Evolutionary conservation across 1,139 yeast genomes (phyloP), one percentile per base, ranked within the genome.

Genomic region (Pneumocystis murina): DNA sequence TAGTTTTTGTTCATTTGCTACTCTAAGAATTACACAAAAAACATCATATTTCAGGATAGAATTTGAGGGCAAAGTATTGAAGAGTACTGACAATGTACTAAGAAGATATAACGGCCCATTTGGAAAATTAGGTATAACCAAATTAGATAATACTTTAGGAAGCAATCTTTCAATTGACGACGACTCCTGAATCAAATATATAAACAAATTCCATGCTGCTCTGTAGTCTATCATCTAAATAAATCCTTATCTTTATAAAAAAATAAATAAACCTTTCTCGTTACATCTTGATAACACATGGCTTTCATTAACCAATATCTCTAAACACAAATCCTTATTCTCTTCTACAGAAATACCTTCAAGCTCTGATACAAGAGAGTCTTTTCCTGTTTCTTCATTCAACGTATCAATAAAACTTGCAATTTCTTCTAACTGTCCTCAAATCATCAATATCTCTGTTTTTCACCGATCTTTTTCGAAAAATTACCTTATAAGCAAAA

Each of bases 191-290:
- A 76, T 70, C 62, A 77, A 68, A 62, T 75, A 74, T 61, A 78
- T 67, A 38, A 76, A 70, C 61, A 77, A 70, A 69, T 77, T 77
- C 70, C 74, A 76, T 24, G 75, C 75, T 10, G 78, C 68, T 70
- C 78, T 80, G 65, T 76, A 75, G 62, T 77, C 79, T 68, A 40
- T n/a, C 7, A 16, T 28, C 1, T 39, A 20, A 17, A 57, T 54
- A 58, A 57, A 8, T 14, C 7, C 5, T 20, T 28, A 57, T 36
- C 1, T 60, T n/a, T 8, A 30, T 20, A n/a, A 12, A 62, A 2
- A 17, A 36, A 30, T 7, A 20, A 2, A 14, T 60, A 20, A 20
- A 64, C 69, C 68, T 65, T 70, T 69, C 62, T 74, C 77, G 16
- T 75, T 72, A 17, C 76, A 74, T 64, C 69, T 67, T 62, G 72